Conservation (phyloP, 2,329 filamentous ascomycete genomes). For the Monosporascus cannonballus region DNA sequence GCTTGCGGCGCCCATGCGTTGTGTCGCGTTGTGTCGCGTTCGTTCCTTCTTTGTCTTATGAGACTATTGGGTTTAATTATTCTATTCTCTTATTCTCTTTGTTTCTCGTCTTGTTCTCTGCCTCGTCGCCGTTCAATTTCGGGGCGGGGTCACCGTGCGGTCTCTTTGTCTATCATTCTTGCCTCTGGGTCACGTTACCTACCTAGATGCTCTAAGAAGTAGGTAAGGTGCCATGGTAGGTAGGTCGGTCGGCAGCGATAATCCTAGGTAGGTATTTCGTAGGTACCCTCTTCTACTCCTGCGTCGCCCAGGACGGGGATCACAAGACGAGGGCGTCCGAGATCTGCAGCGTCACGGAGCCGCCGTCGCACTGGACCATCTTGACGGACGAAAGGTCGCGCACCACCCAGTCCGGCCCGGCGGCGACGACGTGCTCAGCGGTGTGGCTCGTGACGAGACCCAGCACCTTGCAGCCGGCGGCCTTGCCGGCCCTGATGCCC, state of each 20-base stretch:
- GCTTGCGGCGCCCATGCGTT: not conserved
- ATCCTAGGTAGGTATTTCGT: not conserved
- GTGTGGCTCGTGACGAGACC: conserved; percentile 82
- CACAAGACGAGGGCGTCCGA: conserved; percentile 44
- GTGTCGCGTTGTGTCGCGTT: not conserved
- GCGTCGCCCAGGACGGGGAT: not conserved
- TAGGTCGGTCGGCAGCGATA: too few species aligned
- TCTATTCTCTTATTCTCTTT: not conserved
- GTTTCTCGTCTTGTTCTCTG: not conserved
- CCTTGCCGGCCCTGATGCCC: conserved; percentile 77
- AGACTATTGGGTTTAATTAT: not conserved
- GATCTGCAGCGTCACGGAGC: conserved; percentile 61
- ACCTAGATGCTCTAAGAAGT: not conserved
- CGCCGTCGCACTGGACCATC: conserved; percentile 49
- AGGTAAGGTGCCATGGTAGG: not conserved
- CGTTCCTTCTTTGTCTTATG: not conserved
- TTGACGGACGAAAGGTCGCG: conserved; percentile 69
- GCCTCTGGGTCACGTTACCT: not conserved
- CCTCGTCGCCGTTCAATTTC: not conserved
- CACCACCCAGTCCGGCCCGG: conserved; percentile 85
- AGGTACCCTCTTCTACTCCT: not conserved
- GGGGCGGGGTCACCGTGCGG: not conserved
- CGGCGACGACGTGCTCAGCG: conserved; percentile 61
- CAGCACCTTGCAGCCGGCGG: conserved; percentile 77
- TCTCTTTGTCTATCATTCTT: too few species aligned